Percentiles rank a stretch among this genome's conserved stretches.
Evolutionary conservation across 2,329 filamentous ascomycete species (phyloP).

Genomic region (Fusarium sp.): DNA sequence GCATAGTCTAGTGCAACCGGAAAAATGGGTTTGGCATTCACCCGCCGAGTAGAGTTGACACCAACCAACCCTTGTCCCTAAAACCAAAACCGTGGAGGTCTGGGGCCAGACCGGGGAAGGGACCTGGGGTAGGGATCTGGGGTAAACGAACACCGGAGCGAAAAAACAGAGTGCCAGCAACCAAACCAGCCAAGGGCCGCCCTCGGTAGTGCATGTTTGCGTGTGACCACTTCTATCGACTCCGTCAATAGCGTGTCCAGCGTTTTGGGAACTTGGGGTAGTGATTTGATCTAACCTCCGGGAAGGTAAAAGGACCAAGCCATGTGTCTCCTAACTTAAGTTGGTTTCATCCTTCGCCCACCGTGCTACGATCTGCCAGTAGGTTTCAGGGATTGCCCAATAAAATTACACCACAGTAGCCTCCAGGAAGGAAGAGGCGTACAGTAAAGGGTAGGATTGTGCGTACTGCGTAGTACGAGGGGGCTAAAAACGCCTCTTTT

Average conservation of each 20-base stretch:
- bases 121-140: constrained; percentile 5
- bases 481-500: constrained; percentile 19
- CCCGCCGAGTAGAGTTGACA: constrained; percentile 34
- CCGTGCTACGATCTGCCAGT: neutral
- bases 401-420: neutral
- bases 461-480: neutral
- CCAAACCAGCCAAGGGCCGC: neutral
- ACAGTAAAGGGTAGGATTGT: constrained; percentile 15
- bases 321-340: neutral
- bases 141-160: constrained; percentile 20
- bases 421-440: constrained; percentile 4
- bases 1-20: constrained; percentile 39
- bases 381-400: constrained; percentile 17
- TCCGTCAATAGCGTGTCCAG: neutral
- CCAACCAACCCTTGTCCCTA: constrained; percentile 9
- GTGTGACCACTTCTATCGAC: neutral
- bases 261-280: neutral
- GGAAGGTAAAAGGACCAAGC: neutral
- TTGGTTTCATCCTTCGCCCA: constrained; percentile 17
- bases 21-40: constrained; percentile 45
- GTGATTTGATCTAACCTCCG: neutral
- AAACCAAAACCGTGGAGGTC: constrained; percentile 39
- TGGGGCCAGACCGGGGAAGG: constrained; percentile 23
- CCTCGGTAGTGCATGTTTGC: neutral
- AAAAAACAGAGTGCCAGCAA: neutral